Conservation (phyloP, 1,284 basidiomycete species). For the Cutaneotrichosporon arboriforme region DNA sequence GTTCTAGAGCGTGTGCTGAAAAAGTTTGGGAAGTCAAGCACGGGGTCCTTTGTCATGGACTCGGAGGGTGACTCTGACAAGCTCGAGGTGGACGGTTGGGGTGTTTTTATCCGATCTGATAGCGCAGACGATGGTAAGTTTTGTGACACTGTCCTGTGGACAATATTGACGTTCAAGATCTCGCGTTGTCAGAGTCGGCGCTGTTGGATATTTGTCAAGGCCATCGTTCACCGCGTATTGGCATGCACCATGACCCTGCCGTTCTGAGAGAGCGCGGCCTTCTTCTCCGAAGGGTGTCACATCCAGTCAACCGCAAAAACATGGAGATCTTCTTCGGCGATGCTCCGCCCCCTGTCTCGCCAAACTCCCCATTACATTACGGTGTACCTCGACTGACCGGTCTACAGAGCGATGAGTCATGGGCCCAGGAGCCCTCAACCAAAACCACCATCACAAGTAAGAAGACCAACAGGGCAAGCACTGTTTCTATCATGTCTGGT, state of each 20-base stretch:
- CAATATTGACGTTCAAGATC: conserved; percentile 49
- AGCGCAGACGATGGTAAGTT: conserved; percentile 56
- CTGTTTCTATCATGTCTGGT: conserved; percentile 87
- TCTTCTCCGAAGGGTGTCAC: conserved; percentile 57
- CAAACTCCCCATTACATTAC: conserved; percentile 49
- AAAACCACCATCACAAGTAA: conserved; percentile 45
- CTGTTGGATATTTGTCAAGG: conserved; percentile 80
- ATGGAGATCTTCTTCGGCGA: conserved; percentile 59
- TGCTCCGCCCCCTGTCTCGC: conserved; percentile 47
- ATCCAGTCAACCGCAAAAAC: conserved; percentile 52
- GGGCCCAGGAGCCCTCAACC: neutral
- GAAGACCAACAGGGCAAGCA: conserved; percentile 84
- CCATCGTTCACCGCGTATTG: conserved; percentile 57
- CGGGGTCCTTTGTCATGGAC: conserved; percentile 32
- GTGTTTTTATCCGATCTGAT: conserved; percentile 62
- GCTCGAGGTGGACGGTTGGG: conserved; percentile 80
- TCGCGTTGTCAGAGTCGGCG: conserved; percentile 74
- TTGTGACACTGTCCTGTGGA: neutral
- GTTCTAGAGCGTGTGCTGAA: conserved; percentile 77
- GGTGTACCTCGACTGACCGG: conserved; percentile 34
- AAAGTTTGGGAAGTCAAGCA: conserved; percentile 68
- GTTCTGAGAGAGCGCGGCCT: conserved; percentile 68
- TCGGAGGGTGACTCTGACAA: conserved; percentile 54
- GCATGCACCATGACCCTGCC: conserved; percentile 5
- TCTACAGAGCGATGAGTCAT: conserved; percentile 5